These are phyloP conservation scores for Penstemon newberryi DNA, from an alignment of 257 asterid genomes.

Conservation along the genomic window DNA sequence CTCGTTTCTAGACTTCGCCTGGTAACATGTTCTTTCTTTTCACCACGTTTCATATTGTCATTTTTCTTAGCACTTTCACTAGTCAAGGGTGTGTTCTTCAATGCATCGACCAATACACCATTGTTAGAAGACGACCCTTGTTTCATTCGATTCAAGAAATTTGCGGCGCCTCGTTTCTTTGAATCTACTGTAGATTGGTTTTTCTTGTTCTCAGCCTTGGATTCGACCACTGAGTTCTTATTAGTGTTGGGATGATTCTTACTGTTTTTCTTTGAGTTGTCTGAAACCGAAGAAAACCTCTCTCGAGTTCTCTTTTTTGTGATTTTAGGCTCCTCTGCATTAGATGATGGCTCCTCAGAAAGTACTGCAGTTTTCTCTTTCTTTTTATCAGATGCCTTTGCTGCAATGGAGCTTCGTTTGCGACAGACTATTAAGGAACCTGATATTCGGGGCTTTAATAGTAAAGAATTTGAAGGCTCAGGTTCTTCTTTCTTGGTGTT, in stretches of 20 bases:
- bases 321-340: conserved; percentile 55
- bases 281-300: conserved; percentile 41
- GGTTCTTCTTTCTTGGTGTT: conserved; percentile 45
- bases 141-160: conserved; percentile 63
- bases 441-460: conserved; percentile 53
- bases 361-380: conserved; percentile 36
- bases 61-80: conserved; percentile 43
- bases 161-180: conserved; percentile 61
- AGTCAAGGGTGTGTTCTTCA: conserved; percentile 61
- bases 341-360: conserved; percentile 36
- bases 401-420: conserved; percentile 65
- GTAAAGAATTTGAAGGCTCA: conserved; percentile 45
- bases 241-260: conserved; percentile 39
- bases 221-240: conserved; percentile 32
- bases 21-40: conserved; percentile 39
- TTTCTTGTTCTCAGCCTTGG: conserved; percentile 46
- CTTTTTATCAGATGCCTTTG: conserved; percentile 59
- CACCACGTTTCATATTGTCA: conserved; percentile 37
- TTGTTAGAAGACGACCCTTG: conserved; percentile 56
- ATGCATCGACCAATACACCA: conserved; percentile 50
- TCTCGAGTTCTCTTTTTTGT: conserved; percentile 65
- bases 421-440: conserved; percentile 66
- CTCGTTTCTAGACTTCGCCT: conserved; percentile 39
- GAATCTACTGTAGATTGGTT: conserved; percentile 44
- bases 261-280: conserved; percentile 42